Evolutionary conservation across 805 yeast species (phyloP), one percentile per base, ranked within the genome.

Genomic region (Hagleromyces aurorensis): DNA sequence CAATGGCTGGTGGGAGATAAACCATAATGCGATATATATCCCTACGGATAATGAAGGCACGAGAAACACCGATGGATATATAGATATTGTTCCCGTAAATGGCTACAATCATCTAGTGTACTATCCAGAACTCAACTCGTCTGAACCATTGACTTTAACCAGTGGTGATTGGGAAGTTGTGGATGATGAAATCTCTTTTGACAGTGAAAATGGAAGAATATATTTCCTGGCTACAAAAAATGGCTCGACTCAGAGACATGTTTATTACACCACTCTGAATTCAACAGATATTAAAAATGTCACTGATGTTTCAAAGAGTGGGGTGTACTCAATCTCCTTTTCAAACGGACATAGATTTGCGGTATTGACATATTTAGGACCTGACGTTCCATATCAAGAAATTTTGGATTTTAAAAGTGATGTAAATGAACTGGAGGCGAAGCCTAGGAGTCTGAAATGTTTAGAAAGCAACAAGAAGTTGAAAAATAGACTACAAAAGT

Each of bases 101-200:
- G 83, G 83, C 0, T 75, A 48, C 43, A 65, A 66, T 34, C 98
- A 91, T 55, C 62, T 91, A 39, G 97, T 86, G 0, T 87, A 80
- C 55, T 91, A 75, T 51, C 63, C 82, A 2, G 91, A 94, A 4
- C 73, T 85, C 2, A 63, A 67, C 15, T 53, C 78, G 4, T 38
- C 72, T 0, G 55, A 57, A 10, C 84, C 84, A 3, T 46, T 45
- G 3, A 52, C 79, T 13, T 66, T 94, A 26, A 82, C 91, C 1
- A 34, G 56, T 3, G 98, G 98, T 5, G 58, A 69, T 1, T 91
- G 95, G 94, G 98, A 91, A 55, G 94, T 91, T n/a, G 80, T 72
- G 16, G 69, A 65, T 37, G 87, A 84, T 2, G 75, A 80, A 2
- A 61, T 78, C 2, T 69, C 78, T 0, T 73, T 72, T 56, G 85